phyloP scores from a whole-genome alignment of 2,329 filamentous ascomycete species.

The Apiospora malaysiana region DNA sequence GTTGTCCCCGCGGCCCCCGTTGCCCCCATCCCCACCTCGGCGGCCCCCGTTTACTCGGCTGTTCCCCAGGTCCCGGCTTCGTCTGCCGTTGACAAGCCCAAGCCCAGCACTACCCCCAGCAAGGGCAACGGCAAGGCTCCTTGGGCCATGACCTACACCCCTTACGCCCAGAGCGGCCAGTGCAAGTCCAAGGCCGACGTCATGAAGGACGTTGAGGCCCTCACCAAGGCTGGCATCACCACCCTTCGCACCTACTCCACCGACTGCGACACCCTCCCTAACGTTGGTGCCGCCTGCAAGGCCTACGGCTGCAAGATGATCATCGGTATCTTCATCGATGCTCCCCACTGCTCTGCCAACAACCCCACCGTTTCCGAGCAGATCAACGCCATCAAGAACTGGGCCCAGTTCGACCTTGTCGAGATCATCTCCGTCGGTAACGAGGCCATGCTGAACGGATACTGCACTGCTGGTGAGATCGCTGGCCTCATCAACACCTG shows the following conservation, averaged over 20 bases:
- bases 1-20: conserved; percentile 34
- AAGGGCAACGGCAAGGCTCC: conserved; percentile 50
- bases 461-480: conserved; percentile 69
- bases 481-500: conserved; percentile 71
- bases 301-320: conserved; percentile 78
- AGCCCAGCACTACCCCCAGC: conserved; percentile 40
- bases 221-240: conserved; percentile 71
- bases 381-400: conserved; percentile 73
- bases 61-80: conserved; percentile 32
- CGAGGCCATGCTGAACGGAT: conserved; percentile 82
- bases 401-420: conserved; percentile 77
- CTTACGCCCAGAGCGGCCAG: conserved; percentile 63
- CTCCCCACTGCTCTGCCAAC: conserved; percentile 62
- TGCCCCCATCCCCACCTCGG: conserved; percentile 28
- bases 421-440: conserved; percentile 87
- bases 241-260: conserved; percentile 86
- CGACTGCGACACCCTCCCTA: conserved; percentile 82
- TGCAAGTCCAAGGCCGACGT: conserved; percentile 72
- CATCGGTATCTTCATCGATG: conserved; percentile 84
- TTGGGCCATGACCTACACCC: conserved; percentile 82
- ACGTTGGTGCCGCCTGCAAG: conserved; percentile 73
- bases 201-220: conserved; percentile 62
- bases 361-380: conserved; percentile 72
- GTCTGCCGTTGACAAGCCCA: conserved; percentile 22
- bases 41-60: conserved; percentile 29